Percentiles rank a stretch among this genome's conserved stretches.
phyloP scores from a whole-genome alignment of 164 flowering plant species.

The Warburgia ugandensis region DNA sequence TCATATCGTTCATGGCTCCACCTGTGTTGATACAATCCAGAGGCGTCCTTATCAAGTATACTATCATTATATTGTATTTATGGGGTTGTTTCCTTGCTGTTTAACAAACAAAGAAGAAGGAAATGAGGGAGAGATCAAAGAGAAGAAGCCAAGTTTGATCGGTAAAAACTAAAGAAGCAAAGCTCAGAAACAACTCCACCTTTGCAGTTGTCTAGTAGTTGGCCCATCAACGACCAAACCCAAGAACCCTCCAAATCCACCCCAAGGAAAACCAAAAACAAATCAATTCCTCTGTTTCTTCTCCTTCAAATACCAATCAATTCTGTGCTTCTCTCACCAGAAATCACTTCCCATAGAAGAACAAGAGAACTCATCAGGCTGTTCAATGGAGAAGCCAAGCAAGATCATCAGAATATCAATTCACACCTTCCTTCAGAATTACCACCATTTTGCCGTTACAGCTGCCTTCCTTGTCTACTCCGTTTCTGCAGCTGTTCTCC shows the following conservation, averaged over 20 bases:
- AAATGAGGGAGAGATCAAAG: too few relatives aligned
- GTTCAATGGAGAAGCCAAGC: slow-evolving; percentile 39
- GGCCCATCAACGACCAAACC: slow-evolving; percentile 38
- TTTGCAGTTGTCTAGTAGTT: slow-evolving; percentile 30
- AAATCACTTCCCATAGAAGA: slow-evolving; percentile 1
- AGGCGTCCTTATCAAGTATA: not conserved
- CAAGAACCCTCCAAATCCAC: slow-evolving; percentile 13
- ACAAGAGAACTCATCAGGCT: slow-evolving; percentile 11
- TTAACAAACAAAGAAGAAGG: not conserved
- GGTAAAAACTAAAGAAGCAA: not conserved
- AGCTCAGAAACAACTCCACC: slow-evolving; percentile 19
- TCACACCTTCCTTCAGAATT: slow-evolving; percentile 51
- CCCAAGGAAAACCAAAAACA: slow-evolving; percentile 14
- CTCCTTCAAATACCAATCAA: not conserved
- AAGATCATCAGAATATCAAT: slow-evolving; percentile 62
- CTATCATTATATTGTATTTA: not conserved
- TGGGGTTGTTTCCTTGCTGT: not conserved
- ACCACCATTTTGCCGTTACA: slow-evolving; percentile 40
- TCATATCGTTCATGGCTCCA: too few relatives aligned
- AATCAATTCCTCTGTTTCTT: not conserved
- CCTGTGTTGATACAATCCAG: not conserved
- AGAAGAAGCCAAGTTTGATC: too few relatives aligned
- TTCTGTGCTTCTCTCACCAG: not conserved
- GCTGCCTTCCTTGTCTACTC: slow-evolving; percentile 53
- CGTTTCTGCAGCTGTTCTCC: slow-evolving; percentile 50